Percentiles rank a stretch among this genome's conserved stretches.
Evolutionary conservation across 192 early-diverging fungal species (phyloP).

Genomic region (Dissophora ornata): DNA sequence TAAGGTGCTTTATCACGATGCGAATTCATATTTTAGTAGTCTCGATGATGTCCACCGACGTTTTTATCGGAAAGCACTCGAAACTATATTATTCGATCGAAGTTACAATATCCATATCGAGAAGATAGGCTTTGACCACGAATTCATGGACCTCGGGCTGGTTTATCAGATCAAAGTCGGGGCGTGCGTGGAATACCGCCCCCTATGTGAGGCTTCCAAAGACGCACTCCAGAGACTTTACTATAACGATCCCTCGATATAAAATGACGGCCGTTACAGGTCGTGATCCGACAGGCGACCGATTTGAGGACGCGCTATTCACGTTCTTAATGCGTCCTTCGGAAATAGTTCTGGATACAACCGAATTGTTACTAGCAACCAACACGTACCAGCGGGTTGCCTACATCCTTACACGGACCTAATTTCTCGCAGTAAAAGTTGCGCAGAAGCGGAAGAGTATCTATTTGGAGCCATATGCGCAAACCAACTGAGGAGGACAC

Average conservation of each 20-base stretch:
- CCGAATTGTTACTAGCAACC: too few species aligned
- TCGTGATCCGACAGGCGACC: too few species aligned
- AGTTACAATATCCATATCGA: slow-evolving; percentile 12
- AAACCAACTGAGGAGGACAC: too few species aligned
- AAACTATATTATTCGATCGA: slow-evolving; percentile 32
- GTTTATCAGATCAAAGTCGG: slow-evolving; percentile 25
- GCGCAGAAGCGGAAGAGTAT: too few species aligned
- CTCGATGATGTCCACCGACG: slow-evolving; percentile 8
- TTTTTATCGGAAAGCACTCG: slow-evolving; percentile 23
- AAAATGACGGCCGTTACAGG: neutral
- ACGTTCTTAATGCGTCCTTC: too few species aligned
- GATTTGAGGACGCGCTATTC: too few species aligned
- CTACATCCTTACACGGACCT: too few species aligned
- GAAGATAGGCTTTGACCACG: slow-evolving; percentile 24
- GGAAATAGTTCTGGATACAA: too few species aligned
- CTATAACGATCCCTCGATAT: slow-evolving; percentile 11
- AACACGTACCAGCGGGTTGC: too few species aligned
- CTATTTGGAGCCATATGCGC: too few species aligned
- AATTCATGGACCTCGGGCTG: slow-evolving; percentile 35
- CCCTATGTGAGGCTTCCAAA: slow-evolving; percentile 18
- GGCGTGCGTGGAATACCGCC: slow-evolving; percentile 4
- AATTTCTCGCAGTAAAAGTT: too few species aligned
- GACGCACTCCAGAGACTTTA: slow-evolving; percentile 25
- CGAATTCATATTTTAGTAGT: neutral
- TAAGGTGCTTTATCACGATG: slow-evolving; percentile 2